Evolutionary conservation across 164 flowering plant genomes (phyloP).

Genomic region (Vitis rotundifolia): DNA sequence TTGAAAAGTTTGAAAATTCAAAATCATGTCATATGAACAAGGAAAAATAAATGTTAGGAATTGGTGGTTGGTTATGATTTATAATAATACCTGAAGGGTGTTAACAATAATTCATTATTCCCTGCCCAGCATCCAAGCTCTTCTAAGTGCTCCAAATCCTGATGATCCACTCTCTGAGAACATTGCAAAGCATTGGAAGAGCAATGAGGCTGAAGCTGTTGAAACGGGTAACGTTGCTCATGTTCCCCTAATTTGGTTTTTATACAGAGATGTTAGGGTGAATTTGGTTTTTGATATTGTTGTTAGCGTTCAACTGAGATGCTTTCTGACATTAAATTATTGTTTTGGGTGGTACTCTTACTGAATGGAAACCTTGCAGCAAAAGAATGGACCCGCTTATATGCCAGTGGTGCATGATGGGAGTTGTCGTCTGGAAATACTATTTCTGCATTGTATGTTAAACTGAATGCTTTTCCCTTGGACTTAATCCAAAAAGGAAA

Average conservation of each 20-base stretch:
- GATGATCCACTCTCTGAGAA: conserved; percentile 97
- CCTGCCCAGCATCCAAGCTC: conserved; percentile 72
- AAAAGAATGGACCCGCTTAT: conserved; percentile 89
- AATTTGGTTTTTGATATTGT: too few relatives aligned
- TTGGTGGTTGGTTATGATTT: too few relatives aligned
- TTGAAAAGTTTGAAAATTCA: too few relatives aligned
- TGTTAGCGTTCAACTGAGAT: too few relatives aligned
- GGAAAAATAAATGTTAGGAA: too few relatives aligned
- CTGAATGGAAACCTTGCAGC: conserved; percentile 48
- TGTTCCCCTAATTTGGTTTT: neutral
- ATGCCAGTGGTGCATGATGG: conserved; percentile 71
- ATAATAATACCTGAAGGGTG: too few relatives aligned
- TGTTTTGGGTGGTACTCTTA: neutral
- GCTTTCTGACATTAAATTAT: neutral
- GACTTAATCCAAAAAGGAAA: neutral
- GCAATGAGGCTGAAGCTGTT: conserved; percentile 91
- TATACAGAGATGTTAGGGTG: too few relatives aligned
- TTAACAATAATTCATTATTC: too few relatives aligned
- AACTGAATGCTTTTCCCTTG: neutral
- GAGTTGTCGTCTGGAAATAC: neutral
- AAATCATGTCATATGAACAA: too few relatives aligned
- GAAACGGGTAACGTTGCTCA: conserved; percentile 67
- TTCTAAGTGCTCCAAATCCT: conserved; percentile 94
- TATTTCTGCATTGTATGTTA: neutral
- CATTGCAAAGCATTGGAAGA: conserved; percentile 98